Percentiles rank a stretch among this genome's conserved stretches.
Conservation (phyloP, 139 green algal genomes). For the Chlamydomonas sphaeroides region DNA sequence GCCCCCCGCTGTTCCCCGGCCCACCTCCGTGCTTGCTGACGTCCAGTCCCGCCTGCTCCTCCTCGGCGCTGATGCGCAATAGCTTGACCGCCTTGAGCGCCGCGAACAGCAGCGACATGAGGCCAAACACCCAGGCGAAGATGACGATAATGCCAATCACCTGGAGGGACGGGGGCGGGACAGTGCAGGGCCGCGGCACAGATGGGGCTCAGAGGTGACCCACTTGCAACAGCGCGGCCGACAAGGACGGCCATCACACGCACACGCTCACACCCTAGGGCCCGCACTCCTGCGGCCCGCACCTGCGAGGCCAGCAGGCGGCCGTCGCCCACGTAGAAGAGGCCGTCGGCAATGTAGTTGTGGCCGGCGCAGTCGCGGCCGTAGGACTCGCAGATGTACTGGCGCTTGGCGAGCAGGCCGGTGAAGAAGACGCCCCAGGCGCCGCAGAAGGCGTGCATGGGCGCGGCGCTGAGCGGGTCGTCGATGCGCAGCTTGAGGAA, state of each 20-base stretch:
- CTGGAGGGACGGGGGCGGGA: conserved; percentile 10
- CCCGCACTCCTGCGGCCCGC: neutral
- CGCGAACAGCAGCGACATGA: conserved; percentile 72
- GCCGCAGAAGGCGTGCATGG: conserved; percentile 83
- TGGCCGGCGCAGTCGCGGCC: conserved; percentile 30
- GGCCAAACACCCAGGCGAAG: conserved; percentile 57
- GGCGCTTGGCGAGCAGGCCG: conserved; percentile 69
- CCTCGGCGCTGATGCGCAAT: conserved; percentile 71
- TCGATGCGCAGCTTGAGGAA: conserved; percentile 69
- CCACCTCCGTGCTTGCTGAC: conserved; percentile 74
- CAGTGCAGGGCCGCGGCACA: too few relatives aligned
- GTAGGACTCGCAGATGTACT: conserved; percentile 64
- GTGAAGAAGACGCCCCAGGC: conserved; percentile 68
- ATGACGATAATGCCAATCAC: conserved; percentile 76
- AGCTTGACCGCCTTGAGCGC: conserved; percentile 67
- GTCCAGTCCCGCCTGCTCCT: conserved; percentile 78
- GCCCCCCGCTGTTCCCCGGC: too few relatives aligned
- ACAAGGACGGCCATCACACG: too few relatives aligned
- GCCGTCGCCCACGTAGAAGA: conserved; percentile 69
- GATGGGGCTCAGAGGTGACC: too few relatives aligned
- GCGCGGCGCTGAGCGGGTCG: conserved; percentile 74
- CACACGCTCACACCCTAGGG: too few relatives aligned
- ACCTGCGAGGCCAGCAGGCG: conserved; percentile 66
- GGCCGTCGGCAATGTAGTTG: conserved; percentile 51
- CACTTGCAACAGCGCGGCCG: too few relatives aligned